A percentile compares a stretch with the other conserved stretches of the same genome.
Conservation (phyloP, 1,284 basidiomycete species). For the Trichosporon ovoides region DNA sequence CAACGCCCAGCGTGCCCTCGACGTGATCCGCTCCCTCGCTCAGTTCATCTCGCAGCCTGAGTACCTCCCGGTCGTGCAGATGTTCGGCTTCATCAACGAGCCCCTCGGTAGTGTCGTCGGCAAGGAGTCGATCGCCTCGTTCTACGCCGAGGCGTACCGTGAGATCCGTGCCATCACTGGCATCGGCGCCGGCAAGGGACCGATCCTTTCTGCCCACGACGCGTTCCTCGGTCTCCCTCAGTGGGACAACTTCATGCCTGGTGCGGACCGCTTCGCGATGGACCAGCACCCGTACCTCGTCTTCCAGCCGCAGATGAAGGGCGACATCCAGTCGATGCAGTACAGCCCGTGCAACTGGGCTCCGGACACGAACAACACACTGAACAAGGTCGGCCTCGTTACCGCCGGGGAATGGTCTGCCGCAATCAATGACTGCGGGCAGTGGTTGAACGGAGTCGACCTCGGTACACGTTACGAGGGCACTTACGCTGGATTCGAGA, state of each 20-base stretch:
- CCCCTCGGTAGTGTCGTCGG: slow-evolving; percentile 36
- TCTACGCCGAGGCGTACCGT: slow-evolving; percentile 70
- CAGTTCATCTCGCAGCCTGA: slow-evolving; percentile 88
- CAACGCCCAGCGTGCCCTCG: slow-evolving; percentile 80
- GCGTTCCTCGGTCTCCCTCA: slow-evolving; percentile 61
- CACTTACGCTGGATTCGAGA: slow-evolving; percentile 32
- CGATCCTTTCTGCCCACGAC: slow-evolving; percentile 74
- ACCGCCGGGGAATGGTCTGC: slow-evolving; percentile 65
- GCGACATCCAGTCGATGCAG: slow-evolving; percentile 29
- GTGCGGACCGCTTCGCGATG: slow-evolving; percentile 68
- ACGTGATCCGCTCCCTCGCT: slow-evolving; percentile 77
- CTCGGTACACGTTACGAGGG: slow-evolving; percentile 55
- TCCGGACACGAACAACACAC: slow-evolving; percentile 53
- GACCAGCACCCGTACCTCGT: slow-evolving; percentile 53
- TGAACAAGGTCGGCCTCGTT: slow-evolving; percentile 65
- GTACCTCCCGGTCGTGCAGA: slow-evolving; percentile 72
- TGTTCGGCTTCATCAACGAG: slow-evolving; percentile 55
- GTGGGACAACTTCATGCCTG: slow-evolving; percentile 64
- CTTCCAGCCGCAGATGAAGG: slow-evolving; percentile 17
- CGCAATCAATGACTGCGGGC: slow-evolving; percentile 72
- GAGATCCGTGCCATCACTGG: slow-evolving; percentile 72
- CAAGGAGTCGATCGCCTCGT: slow-evolving; percentile 40
- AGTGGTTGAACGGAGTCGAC: slow-evolving; percentile 74
- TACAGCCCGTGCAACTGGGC: slow-evolving; percentile 66
- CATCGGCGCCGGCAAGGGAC: slow-evolving; percentile 72